Percentiles rank a stretch among this genome's conserved stretches.
These are phyloP conservation scores for Gamsiella multidivaricata DNA, from an alignment of 192 early-diverging fungal species.

Conservation along the genomic window DNA sequence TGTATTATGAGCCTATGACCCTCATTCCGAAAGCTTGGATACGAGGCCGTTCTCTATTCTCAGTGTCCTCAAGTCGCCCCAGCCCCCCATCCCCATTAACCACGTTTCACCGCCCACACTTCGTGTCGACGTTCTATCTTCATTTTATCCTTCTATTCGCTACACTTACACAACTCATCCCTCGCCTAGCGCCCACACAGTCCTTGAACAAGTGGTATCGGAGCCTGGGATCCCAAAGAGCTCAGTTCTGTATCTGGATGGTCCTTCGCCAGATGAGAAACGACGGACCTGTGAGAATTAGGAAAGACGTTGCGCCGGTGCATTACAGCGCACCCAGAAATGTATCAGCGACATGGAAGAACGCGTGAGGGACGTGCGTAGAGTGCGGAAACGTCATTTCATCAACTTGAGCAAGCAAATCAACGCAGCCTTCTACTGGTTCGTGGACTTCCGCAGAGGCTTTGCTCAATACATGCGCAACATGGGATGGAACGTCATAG, in stretches of 20 bases:
- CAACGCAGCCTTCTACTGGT: background rate
- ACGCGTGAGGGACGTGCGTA: background rate
- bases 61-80: background rate
- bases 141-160: background rate
- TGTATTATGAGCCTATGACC: background rate
- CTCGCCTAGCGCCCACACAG: background rate
- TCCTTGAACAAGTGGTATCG: background rate
- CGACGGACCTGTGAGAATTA: background rate
- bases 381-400: background rate
- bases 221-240: background rate
- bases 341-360: background rate
- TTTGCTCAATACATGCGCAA: background rate
- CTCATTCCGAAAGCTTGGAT: background rate
- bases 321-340: background rate
- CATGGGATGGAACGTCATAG: constrained; percentile 5
- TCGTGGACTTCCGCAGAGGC: background rate
- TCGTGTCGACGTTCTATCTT: background rate
- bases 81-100: background rate
- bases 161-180: background rate
- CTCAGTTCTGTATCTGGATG: constrained; percentile 14
- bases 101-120: background rate
- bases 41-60: background rate
- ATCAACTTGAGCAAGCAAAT: background rate
- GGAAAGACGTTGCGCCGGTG: background rate
- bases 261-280: constrained; percentile 3